Base-by-base conservation (phyloP, 1,284 basidiomycete species). In the Kwoniella shivajii region DNA sequence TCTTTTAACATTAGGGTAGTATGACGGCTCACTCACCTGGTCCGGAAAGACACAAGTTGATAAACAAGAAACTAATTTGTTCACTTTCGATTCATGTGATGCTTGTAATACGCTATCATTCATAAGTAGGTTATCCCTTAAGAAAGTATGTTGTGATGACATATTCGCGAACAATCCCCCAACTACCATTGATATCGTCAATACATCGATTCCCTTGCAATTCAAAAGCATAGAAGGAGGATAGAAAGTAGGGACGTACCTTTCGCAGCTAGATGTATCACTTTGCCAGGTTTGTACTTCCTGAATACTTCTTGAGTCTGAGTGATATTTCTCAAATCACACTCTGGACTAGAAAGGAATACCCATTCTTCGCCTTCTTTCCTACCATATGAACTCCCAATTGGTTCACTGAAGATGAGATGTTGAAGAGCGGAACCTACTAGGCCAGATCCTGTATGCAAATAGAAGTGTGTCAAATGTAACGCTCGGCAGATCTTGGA, bases 101-200 rank as follows among this genome's bases (percentile, higher is more conserved):
- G 83, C 82, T 70, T 91, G 84, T 27, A 94, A 82, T 43, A 95
- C 85, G 72, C 92, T 90, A 73, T 93, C 90, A 78, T 95, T 95
- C 79, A 95, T 94, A 57, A 90, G 82, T 66, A 88, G 83, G 77
- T 94, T 95, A 69, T 94, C 91, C 36, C 90, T 86, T 24, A 93
- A 82, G 82, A 94, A 92, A 22, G 88, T 89, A 54, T 88, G 82
- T 86, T 94, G 93, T 79, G 86, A 85, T 69, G 88, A 87, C 88
- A 93, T 92, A 80, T 94, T 94, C 67, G 85, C 88, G 81, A 92
- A 94, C 29, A 94, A 79, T 11, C 92, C 92, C 10, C 92, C 91
- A 53, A 94, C 91, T 89, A 70, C 16, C 1, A n/a, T 18, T 34
- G 5, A 54, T n/a, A n/a, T n/a, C n/a, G n/a, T n/a, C n/a, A 33